Evolutionary conservation across 2,329 filamentous ascomycete genomes (phyloP), one percentile per base, ranked within the genome.

Genomic region (Phialophora expanda): DNA sequence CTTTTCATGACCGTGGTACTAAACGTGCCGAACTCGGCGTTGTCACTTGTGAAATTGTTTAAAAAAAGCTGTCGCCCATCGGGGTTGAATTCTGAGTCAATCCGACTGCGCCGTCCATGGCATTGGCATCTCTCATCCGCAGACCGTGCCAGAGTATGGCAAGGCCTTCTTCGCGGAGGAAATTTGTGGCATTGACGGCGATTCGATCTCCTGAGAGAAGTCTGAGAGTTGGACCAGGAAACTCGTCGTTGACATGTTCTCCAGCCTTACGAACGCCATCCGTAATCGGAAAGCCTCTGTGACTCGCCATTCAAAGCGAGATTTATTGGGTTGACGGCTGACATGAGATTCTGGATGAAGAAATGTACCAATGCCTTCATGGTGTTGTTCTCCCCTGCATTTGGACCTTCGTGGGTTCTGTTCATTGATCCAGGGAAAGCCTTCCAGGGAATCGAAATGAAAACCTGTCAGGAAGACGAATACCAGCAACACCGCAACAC

Each of bases 111-210:
- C 90, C 90, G 72, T 93, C 90, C 89, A 92, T 91, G 59, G 83
- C 82, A 66, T 87, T 90, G 0, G 89, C 90, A 12, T 89, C 89
- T 70, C 91, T 91, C 74, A 92, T 89, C 73, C 87, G 92, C 67
- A 94, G 82, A 8, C 90, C 90, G 70, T 93, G 90, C 75, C 90
- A 93, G 74, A 93, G 90, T 3, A 93, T 81, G 34, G 84, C 85
- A 48, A 72, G 70, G 22, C 71, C 62, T 50, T 68, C 67, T 22
- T 75, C 56, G 9, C 8, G 44, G 3, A 68, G 50, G 11, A 44
- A 20, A 72, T 84, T 84, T 24, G 73, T 73, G 12, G 83, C 79
- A 4, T 76, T 75, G 44, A 85, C 76, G 3, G 79, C 66, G 1
- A 84, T 67, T 0, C 71, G 77, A 72, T 84, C 82, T 9, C 82